These are phyloP conservation scores for Aspergillus quadricinctus DNA, from an alignment of 2,329 filamentous ascomycete species.

Conservation along the genomic window DNA sequence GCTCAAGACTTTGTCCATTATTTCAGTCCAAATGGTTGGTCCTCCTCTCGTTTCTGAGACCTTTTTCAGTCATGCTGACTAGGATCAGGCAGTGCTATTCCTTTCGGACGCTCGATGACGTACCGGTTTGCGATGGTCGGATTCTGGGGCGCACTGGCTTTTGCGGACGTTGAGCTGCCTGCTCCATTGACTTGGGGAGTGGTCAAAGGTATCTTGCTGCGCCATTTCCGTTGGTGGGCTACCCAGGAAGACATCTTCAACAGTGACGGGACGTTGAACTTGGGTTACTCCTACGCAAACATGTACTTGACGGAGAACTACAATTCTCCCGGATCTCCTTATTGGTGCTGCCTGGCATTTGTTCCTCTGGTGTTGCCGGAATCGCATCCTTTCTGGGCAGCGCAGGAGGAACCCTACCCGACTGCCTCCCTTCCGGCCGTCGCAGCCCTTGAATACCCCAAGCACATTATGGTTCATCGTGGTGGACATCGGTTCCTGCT, in stretches of 20 bases:
- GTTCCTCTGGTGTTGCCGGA: constrained; percentile 67
- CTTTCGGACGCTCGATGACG: constrained; percentile 72
- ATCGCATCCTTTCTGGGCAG: constrained; percentile 70
- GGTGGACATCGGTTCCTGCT: constrained; percentile 74
- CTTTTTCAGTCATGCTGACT: not conserved
- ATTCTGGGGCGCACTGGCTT: constrained; percentile 75
- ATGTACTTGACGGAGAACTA: constrained; percentile 82
- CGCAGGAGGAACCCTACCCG: constrained; percentile 59
- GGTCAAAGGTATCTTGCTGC: constrained; percentile 69
- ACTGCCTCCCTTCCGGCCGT: constrained; percentile 54
- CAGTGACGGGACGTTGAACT: constrained; percentile 66
- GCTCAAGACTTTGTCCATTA: constrained; percentile 72
- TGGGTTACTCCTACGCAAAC: constrained; percentile 75
- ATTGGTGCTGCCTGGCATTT: constrained; percentile 77
- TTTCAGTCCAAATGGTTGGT: constrained; percentile 61
- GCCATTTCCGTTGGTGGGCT: constrained; percentile 77
- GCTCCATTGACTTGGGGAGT: constrained; percentile 71
- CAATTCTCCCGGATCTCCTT: constrained; percentile 68
- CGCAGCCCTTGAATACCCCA: constrained; percentile 61
- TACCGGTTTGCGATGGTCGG: constrained; percentile 85
- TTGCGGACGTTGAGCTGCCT: constrained; percentile 69
- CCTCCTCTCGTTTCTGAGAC: not conserved
- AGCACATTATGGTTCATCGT: constrained; percentile 66
- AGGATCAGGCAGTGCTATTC: constrained; percentile 56
- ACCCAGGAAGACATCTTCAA: constrained; percentile 71